Conservation (phyloP, 352 stramenopile genomes). For the Pythium aristosporum region DNA sequence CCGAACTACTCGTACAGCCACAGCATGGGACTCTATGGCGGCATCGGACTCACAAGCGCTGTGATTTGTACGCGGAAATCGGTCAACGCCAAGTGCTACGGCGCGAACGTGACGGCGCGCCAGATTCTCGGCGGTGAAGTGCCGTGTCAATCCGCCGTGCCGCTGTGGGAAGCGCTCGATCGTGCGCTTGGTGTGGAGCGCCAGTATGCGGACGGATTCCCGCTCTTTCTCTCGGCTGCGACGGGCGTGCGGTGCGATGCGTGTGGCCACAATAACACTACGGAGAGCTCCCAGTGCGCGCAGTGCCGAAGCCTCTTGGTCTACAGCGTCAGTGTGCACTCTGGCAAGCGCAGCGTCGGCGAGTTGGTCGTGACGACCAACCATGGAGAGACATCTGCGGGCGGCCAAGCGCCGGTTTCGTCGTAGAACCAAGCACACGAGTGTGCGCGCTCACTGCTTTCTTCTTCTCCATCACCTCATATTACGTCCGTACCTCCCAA, state of each 20-base stretch:
- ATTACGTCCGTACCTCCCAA: too few species aligned
- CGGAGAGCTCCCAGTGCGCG: constrained; percentile 40
- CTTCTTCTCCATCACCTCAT: too few species aligned
- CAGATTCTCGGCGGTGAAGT: constrained; percentile 73
- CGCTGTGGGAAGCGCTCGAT: constrained; percentile 67
- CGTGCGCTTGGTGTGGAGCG: constrained; percentile 54
- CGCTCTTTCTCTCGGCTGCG: constrained; percentile 45
- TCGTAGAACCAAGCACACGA: not conserved
- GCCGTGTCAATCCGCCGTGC: constrained; percentile 52
- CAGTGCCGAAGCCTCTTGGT: constrained; percentile 67
- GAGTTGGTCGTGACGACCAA: constrained; percentile 37
- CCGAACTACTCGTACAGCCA: constrained; percentile 85
- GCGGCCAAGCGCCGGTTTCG: not conserved
- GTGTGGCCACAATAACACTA: constrained; percentile 54
- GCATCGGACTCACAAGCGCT: constrained; percentile 64
- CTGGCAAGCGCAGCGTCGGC: constrained; percentile 56
- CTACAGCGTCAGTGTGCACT: constrained; percentile 72
- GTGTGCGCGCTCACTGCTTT: too few species aligned
- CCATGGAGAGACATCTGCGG: not conserved
- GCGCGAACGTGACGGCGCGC: constrained; percentile 52
- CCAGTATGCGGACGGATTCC: constrained; percentile 65
- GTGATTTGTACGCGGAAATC: constrained; percentile 77
- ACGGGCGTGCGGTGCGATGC: constrained; percentile 51
- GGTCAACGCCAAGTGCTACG: constrained; percentile 74
- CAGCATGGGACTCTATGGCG: constrained; percentile 70